phyloP scores from a whole-genome alignment of 495 filamentous ascomycete species.

The Penicillium manginii region DNA sequence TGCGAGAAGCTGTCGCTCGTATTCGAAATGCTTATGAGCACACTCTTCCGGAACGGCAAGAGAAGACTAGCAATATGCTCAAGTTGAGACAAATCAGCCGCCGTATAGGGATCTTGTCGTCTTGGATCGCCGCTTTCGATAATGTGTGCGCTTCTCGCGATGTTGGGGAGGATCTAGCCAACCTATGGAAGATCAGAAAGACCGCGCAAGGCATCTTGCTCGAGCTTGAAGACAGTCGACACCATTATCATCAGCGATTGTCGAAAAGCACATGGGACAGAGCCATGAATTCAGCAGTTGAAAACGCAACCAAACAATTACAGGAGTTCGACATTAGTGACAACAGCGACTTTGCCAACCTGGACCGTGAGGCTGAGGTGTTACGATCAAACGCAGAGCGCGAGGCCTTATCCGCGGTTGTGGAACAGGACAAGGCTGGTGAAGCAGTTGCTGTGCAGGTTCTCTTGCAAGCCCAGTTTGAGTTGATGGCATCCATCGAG shows the following conservation, averaged over 20 bases:
- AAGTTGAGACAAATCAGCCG: constrained; percentile 82
- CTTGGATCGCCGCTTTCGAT: constrained; percentile 95
- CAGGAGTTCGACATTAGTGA: constrained; percentile 74
- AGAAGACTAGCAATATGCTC: constrained; percentile 78
- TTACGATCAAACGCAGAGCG: constrained; percentile 82
- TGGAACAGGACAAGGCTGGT: constrained; percentile 81
- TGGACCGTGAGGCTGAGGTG: constrained; percentile 82
- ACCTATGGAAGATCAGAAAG: constrained; percentile 77
- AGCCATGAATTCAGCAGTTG: constrained; percentile 81
- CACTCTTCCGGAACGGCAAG: constrained; percentile 74
- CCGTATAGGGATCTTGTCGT: constrained; percentile 78
- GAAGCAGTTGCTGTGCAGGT: constrained; percentile 78
- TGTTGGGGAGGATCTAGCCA: constrained; percentile 65
- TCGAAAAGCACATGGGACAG: constrained; percentile 84
- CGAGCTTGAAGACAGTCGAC: constrained; percentile 85
- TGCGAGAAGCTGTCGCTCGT: constrained; percentile 80
- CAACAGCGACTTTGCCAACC: constrained; percentile 67
- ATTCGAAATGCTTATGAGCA: constrained; percentile 86
- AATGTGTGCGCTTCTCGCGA: constrained; percentile 72
- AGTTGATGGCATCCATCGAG: constrained; percentile 79
- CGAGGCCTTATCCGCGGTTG: constrained; percentile 74
- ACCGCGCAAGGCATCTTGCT: constrained; percentile 83
- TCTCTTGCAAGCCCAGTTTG: constrained; percentile 87
- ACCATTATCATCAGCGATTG: constrained; percentile 84
- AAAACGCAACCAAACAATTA: constrained; percentile 80